These are phyloP conservation scores for Kluyveromyces sp. DNA, from an alignment of 1,139 yeast species.

Conservation along the genomic window DNA sequence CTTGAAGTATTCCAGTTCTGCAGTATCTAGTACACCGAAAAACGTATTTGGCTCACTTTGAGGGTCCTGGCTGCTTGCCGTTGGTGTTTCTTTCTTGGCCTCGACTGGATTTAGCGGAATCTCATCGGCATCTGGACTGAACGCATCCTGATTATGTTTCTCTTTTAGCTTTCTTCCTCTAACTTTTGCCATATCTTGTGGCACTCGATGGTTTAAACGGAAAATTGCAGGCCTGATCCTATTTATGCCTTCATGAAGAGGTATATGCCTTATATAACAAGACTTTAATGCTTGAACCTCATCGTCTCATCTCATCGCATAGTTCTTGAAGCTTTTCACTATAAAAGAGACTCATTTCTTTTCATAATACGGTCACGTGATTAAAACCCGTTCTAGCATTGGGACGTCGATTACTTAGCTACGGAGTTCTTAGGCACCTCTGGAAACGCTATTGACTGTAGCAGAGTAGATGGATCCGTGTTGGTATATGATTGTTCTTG, in stretches of 20 bases:
- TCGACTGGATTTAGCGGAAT: background rate
- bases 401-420: too few species aligned
- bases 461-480: conserved; percentile 23
- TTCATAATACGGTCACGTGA: background rate
- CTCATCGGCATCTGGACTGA: conserved; percentile 17
- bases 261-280: too few species aligned
- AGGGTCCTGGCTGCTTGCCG: conserved; percentile 7
- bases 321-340: conserved; percentile 1
- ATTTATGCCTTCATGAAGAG: too few species aligned
- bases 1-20: conserved; percentile 83
- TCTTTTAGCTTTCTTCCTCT: conserved; percentile 68
- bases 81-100: conserved; percentile 6
- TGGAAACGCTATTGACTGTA: background rate
- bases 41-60: conserved; percentile 41
- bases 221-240: too few species aligned
- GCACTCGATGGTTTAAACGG: background rate
- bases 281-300: background rate
- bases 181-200: conserved; percentile 34
- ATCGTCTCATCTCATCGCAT: conserved; percentile 10
- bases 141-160: conserved; percentile 33
- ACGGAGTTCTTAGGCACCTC: conserved; percentile 3
- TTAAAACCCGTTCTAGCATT: too few species aligned
- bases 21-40: conserved; percentile 78
- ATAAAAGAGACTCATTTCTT: background rate
- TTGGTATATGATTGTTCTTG: conserved; percentile 27